Percentiles rank a stretch among this genome's conserved stretches.
Conservation (phyloP, 1,139 yeast species). For the Magnusiomyces ingens region DNA sequence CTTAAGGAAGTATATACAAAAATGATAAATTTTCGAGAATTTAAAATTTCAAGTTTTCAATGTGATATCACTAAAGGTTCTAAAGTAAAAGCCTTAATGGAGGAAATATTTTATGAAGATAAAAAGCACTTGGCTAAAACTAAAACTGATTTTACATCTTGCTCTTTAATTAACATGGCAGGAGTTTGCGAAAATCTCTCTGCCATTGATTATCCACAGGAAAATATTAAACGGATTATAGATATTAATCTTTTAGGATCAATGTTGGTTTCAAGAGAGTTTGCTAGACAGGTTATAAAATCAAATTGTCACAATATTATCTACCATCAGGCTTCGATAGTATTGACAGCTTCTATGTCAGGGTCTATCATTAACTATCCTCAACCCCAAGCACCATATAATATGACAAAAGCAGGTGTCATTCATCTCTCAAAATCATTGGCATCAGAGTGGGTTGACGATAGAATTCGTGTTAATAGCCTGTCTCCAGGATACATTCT, state of each 20-base stretch:
- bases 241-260: conserved; percentile 74
- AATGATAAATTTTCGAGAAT: not conserved
- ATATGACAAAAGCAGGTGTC: conserved; percentile 82
- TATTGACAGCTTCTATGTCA: conserved; percentile 80
- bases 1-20: not conserved
- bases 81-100: conserved; percentile 52
- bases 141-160: conserved; percentile 42
- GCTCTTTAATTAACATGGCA: conserved; percentile 62
- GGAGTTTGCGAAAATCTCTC: conserved; percentile 76
- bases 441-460: conserved; percentile 80
- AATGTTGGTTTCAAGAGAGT: conserved; percentile 54
- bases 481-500: conserved; percentile 76
- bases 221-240: conserved; percentile 59
- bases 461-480: conserved; percentile 70
- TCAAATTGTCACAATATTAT: not conserved
- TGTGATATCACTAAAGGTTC: conserved; percentile 68
- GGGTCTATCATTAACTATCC: conserved; percentile 79
- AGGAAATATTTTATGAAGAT: conserved; percentile 26
- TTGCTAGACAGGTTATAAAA: conserved; percentile 62
- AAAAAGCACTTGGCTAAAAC: conserved; percentile 24
- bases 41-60: conserved; percentile 52
- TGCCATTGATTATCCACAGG: conserved; percentile 70
- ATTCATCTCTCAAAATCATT: conserved; percentile 69
- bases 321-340: conserved; percentile 48
- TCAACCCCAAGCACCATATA: conserved; percentile 78